A percentile compares a stretch with the other conserved stretches of the same genome.
Conservation (phyloP, 306 rosid genomes). For the Prunus mira region DNA sequence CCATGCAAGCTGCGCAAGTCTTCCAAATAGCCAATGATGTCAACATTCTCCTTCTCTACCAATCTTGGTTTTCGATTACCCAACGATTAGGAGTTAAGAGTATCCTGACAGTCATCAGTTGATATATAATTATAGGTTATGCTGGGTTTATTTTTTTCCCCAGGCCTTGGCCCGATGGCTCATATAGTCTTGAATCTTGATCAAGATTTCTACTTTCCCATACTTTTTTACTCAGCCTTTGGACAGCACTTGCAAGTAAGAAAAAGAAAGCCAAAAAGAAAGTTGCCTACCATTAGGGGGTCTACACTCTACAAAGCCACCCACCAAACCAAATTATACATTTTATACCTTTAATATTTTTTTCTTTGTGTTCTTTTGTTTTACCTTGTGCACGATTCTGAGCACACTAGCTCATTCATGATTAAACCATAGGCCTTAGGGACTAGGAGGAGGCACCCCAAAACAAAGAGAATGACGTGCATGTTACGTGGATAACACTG, state of each 20-base stretch:
- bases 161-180: too few species aligned
- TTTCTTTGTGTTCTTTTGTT: constrained; percentile 13
- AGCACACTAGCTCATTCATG: constrained; percentile 1
- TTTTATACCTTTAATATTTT: constrained; percentile 25
- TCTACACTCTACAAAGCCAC: constrained; percentile 40
- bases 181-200: not conserved
- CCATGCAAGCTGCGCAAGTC: not conserved
- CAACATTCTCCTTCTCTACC: too few species aligned
- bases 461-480: constrained; percentile 13
- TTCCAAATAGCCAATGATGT: too few species aligned
- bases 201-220: constrained; percentile 20
- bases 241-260: constrained; percentile 43
- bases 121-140: too few species aligned
- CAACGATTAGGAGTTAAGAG: too few species aligned
- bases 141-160: too few species aligned
- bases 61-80: too few species aligned
- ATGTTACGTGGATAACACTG: too few species aligned
- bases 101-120: too few species aligned
- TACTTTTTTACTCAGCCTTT: constrained; percentile 33
- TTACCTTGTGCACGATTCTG: constrained; percentile 32
- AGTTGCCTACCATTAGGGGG: constrained; percentile 63
- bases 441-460: constrained; percentile 9
- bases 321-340: constrained; percentile 32
- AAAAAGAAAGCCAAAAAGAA: constrained; percentile 43
- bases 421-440: constrained; percentile 19